A percentile compares a stretch with the other conserved stretches of the same genome.
Conservation (phyloP, 176 grass and related monocot genomes). For the Miscanthus lutarioriparius region DNA sequence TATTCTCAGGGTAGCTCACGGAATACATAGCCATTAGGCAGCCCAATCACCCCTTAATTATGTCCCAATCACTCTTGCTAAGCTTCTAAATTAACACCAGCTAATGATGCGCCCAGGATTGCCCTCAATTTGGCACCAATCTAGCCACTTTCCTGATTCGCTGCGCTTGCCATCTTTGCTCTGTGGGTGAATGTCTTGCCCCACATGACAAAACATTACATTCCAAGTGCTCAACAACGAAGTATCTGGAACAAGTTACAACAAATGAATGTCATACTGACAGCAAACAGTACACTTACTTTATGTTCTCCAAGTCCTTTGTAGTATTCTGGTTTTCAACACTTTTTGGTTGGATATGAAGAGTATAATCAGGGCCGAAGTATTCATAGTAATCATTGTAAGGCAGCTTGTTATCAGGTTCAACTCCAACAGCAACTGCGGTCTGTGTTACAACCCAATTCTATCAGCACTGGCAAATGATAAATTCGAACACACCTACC, state of each 20-base stretch:
- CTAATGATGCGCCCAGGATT: neutral
- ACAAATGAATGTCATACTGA: conserved; percentile 18
- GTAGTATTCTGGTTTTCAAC: conserved; percentile 69
- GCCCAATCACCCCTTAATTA: neutral
- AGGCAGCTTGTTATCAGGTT: conserved; percentile 85
- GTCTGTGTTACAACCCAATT: conserved; percentile 52
- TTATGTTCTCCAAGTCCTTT: conserved; percentile 79
- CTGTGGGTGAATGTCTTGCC: too few relatives aligned
- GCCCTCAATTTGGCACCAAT: too few relatives aligned
- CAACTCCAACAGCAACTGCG: conserved; percentile 90
- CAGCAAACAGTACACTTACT: conserved; percentile 46
- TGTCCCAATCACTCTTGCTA: neutral
- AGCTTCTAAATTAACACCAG: neutral
- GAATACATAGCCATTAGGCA: neutral
- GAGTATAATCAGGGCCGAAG: conserved; percentile 79
- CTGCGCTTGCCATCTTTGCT: too few relatives aligned
- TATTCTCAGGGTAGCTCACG: too few relatives aligned
- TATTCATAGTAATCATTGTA: conserved; percentile 96
- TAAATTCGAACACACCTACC: conserved; percentile 15
- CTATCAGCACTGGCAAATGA: conserved; percentile 7
- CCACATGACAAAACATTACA: neutral
- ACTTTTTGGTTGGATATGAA: conserved; percentile 76
- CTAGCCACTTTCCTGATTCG: too few relatives aligned
- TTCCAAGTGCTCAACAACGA: neutral
- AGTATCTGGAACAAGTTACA: conserved; percentile 4